Conservation (phyloP, 2,329 filamentous ascomycete species). For the Furcasterigmium furcatum region DNA sequence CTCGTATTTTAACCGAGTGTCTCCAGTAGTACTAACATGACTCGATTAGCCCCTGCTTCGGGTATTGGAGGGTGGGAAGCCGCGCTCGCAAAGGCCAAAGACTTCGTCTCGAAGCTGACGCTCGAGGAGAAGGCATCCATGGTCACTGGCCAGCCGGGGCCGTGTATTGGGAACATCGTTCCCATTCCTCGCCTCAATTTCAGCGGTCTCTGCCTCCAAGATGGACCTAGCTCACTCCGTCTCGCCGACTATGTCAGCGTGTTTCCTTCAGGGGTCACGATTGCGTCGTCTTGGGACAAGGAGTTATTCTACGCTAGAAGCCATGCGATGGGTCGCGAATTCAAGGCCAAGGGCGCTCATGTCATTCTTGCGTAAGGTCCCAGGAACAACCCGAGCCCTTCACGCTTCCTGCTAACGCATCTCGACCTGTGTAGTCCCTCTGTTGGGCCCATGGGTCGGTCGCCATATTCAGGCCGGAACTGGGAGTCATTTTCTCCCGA, state of each 20-base stretch:
- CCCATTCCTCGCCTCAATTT: constrained; percentile 69
- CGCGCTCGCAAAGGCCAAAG: constrained; percentile 69
- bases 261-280: constrained; percentile 74
- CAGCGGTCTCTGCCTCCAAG: constrained; percentile 75
- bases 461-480: constrained; percentile 46
- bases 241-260: constrained; percentile 76
- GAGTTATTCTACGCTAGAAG: too few species aligned
- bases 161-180: constrained; percentile 75
- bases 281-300: constrained; percentile 81
- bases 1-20: too few species aligned
- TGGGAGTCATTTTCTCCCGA: constrained; percentile 71
- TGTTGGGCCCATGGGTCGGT: constrained; percentile 42
- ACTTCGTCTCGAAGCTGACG: constrained; percentile 80
- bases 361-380: constrained; percentile 56
- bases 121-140: constrained; percentile 90
- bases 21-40: too few species aligned
- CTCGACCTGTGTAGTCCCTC: constrained; percentile 37
- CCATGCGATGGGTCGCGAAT: too few species aligned
- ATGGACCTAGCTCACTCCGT: constrained; percentile 78
- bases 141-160: constrained; percentile 69
- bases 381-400: too few species aligned
- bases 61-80: too few species aligned
- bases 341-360: constrained; percentile 73
- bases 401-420: too few species aligned
- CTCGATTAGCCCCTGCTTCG: too few species aligned